Evolutionary conservation across 2,329 filamentous ascomycete genomes (phyloP).

Genomic region (Cercospora janseana): DNA sequence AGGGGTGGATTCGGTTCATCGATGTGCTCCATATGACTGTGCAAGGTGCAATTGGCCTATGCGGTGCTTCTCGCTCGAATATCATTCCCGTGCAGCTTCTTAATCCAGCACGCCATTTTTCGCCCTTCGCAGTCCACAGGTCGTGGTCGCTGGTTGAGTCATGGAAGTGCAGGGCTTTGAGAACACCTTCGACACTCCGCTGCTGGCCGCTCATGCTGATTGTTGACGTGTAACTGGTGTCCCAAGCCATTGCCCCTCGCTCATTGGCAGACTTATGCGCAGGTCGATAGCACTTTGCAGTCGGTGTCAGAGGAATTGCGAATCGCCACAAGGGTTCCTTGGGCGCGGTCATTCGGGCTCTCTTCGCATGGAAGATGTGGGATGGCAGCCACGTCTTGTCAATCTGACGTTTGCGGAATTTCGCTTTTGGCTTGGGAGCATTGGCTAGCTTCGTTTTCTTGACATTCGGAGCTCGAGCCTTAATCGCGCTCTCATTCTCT

Average conservation of each 20-base stretch:
- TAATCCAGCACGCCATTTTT: constrained; percentile 68
- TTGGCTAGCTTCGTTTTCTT: constrained; percentile 68
- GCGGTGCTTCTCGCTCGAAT: constrained; percentile 55
- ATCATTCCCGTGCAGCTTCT: constrained; percentile 59
- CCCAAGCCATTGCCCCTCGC: constrained; percentile 81
- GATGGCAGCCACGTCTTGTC: constrained; percentile 94
- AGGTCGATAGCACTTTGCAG: constrained; percentile 82
- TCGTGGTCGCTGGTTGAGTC: constrained; percentile 18
- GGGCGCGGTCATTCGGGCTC: constrained; percentile 81
- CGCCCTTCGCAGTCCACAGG: constrained; percentile 62
- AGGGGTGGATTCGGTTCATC: constrained; percentile 20
- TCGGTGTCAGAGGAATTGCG: constrained; percentile 78
- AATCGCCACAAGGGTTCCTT: constrained; percentile 86
- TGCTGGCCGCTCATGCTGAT: constrained; percentile 71
- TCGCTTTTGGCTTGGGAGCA: constrained; percentile 60
- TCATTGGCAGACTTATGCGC: constrained; percentile 77
- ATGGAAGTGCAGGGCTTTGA: constrained; percentile 64
- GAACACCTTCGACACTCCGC: constrained; percentile 61
- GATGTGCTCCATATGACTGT: constrained; percentile 72
- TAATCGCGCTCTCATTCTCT: constrained; percentile 33
- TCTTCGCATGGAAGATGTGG: constrained; percentile 89
- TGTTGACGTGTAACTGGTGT: constrained; percentile 90
- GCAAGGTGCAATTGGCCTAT: constrained; percentile 65
- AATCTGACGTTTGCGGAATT: constrained; percentile 80
- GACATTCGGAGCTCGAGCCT: constrained; percentile 58